A percentile compares a stretch with the other conserved stretches of the same genome.
Conservation (phyloP, 306 rosid genomes). For the Urtica urens region DNA sequence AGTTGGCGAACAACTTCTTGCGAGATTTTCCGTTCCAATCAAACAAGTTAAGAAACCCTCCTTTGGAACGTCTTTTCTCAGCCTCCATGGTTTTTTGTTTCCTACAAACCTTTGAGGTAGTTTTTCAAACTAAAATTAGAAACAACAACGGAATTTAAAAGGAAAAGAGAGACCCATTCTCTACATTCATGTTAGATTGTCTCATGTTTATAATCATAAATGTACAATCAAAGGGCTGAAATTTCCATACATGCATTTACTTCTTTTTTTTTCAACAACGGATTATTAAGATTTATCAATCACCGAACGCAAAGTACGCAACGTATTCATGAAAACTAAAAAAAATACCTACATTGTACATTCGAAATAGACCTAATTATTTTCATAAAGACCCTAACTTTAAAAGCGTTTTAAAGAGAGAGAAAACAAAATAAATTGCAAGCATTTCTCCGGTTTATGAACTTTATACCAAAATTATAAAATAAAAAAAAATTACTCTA, state of each 20-base stretch:
- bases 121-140: background rate
- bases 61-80: conserved; percentile 77
- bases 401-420: background rate
- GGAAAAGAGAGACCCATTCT: background rate
- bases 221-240: background rate
- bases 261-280: background rate
- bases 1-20: conserved; percentile 46
- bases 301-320: background rate
- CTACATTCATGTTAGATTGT: conserved; percentile 1
- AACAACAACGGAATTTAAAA: background rate
- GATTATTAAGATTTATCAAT: background rate
- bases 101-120: conserved; percentile 15
- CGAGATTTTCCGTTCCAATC: conserved; percentile 94
- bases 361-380: background rate
- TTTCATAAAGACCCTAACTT: conserved; percentile 1
- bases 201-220: background rate
- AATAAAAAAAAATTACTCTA: too few species aligned
- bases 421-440: conserved; percentile 3
- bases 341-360: conserved; percentile 9
- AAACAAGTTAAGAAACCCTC: conserved; percentile 76
- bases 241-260: background rate
- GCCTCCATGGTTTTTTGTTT: conserved; percentile 35
- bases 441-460: background rate
- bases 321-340: background rate
- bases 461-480: background rate